phyloP scores from a whole-genome alignment of 805 yeast species.

The Ogataea ganodermae region DNA sequence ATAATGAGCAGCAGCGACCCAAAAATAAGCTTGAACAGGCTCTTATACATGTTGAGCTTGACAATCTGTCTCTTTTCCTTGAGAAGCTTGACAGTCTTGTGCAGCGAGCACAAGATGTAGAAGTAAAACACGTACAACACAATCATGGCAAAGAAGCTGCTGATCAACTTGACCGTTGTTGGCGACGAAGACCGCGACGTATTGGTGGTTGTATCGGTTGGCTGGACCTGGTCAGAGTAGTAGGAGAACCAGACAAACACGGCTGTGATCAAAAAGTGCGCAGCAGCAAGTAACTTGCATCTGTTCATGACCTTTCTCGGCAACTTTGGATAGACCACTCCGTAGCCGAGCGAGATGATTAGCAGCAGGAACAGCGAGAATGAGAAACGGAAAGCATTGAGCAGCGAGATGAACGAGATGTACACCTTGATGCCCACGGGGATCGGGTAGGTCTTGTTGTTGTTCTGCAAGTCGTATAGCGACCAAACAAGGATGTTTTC shows the following conservation, averaged over 20 bases:
- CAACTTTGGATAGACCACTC: conserved; percentile 86
- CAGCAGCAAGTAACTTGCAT: conserved; percentile 59
- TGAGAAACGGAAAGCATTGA: conserved; percentile 80
- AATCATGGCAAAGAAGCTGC: conserved; percentile 71
- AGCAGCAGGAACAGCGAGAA: conserved; percentile 85
- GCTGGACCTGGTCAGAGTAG: conserved; percentile 36
- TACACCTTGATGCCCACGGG: conserved; percentile 61
- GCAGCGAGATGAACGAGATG: conserved; percentile 72
- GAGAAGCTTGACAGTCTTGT: conserved; percentile 70
- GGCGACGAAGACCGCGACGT: conserved; percentile 52
- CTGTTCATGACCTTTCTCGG: conserved; percentile 73
- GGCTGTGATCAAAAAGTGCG: conserved; percentile 56
- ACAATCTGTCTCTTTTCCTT: conserved; percentile 88
- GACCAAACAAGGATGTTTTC: conserved; percentile 92
- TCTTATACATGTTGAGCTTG: conserved; percentile 83
- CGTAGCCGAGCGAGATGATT: conserved; percentile 89
- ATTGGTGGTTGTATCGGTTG: conserved; percentile 34
- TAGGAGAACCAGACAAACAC: conserved; percentile 53
- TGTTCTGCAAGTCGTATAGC: conserved; percentile 80
- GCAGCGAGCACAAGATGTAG: conserved; percentile 69
- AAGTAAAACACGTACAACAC: conserved; percentile 74
- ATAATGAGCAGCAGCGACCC: conserved; percentile 69
- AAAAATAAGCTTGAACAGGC: conserved; percentile 72
- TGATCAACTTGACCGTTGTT: conserved; percentile 49
- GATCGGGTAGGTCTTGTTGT: conserved; percentile 39